phyloP scores from a whole-genome alignment of 2,329 filamentous ascomycete species.

The Apiospora marii region DNA sequence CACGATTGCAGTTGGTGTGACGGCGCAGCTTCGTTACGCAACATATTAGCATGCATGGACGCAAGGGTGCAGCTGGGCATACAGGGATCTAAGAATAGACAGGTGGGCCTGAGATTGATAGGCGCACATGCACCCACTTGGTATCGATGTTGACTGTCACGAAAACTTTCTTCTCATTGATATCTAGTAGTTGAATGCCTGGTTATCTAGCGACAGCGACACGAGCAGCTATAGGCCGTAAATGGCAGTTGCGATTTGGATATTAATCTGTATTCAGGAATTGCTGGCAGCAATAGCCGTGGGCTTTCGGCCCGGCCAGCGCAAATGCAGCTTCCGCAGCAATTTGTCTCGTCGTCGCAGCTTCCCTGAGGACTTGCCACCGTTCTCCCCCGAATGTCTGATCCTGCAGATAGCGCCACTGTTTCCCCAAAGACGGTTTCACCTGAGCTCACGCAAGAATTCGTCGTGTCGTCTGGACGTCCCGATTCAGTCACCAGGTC shows the following conservation, averaged over 20 bases:
- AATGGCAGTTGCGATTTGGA: neutral
- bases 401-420: neutral
- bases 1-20: too few species aligned
- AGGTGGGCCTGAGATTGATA: neutral
- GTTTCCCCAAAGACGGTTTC: neutral
- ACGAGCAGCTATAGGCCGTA: neutral
- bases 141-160: neutral
- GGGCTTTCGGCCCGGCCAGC: neutral
- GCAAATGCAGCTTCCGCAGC: neutral
- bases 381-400: neutral
- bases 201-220: neutral
- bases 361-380: neutral
- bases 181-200: neutral
- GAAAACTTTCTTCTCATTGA: neutral
- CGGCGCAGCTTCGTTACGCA: neutral
- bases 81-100: neutral
- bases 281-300: too few species aligned
- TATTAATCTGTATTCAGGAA: neutral
- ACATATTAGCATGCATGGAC: neutral
- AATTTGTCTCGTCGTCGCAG: neutral
- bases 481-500: neutral
- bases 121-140: neutral
- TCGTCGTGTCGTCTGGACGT: neutral
- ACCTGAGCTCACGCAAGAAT: neutral
- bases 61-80: neutral